phyloP scores from a whole-genome alignment of 2,329 filamentous ascomycete genomes.

The Calonectria honghensis region DNA sequence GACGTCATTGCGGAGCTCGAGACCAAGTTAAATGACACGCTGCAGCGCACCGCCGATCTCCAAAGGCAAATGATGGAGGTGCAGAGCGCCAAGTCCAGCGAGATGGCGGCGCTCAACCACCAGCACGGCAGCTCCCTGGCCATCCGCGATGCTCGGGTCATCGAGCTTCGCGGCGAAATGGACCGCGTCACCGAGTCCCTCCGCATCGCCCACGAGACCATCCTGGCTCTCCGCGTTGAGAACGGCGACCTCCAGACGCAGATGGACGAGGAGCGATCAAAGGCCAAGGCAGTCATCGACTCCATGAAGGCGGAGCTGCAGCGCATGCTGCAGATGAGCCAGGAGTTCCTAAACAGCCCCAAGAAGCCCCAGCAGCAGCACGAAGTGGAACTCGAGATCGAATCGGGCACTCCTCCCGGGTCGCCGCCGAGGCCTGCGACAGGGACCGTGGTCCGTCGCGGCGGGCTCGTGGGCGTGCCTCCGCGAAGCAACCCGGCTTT shows the following conservation, averaged over 20 bases:
- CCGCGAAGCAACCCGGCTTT: constrained; percentile 62
- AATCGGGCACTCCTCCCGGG: constrained; percentile 22
- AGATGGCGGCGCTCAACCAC: constrained; percentile 61
- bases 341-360: constrained; percentile 63
- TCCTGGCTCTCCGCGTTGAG: constrained; percentile 67
- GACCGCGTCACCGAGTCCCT: constrained; percentile 68
- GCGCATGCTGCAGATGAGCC: constrained; percentile 67
- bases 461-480: constrained; percentile 53
- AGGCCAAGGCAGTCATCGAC: constrained; percentile 67
- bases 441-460: constrained; percentile 43
- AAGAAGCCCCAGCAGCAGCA: constrained; percentile 43
- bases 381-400: not conserved
- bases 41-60: constrained; percentile 63
- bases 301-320: constrained; percentile 72
- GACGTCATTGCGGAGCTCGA: constrained; percentile 66
- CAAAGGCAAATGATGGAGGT: constrained; percentile 62
- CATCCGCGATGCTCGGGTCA: constrained; percentile 69
- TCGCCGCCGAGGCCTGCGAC: constrained; percentile 44
- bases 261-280: constrained; percentile 62
- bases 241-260: constrained; percentile 62
- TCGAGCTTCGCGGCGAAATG: constrained; percentile 69
- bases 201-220: constrained; percentile 67
- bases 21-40: constrained; percentile 63
- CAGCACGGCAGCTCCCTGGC: constrained; percentile 69
- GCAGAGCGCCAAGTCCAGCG: constrained; percentile 58